Percentiles rank a stretch among this genome's conserved stretches.
These are phyloP conservation scores for Albizia julibrissin DNA, from an alignment of 306 rosid genomes.

Conservation along the genomic window DNA sequence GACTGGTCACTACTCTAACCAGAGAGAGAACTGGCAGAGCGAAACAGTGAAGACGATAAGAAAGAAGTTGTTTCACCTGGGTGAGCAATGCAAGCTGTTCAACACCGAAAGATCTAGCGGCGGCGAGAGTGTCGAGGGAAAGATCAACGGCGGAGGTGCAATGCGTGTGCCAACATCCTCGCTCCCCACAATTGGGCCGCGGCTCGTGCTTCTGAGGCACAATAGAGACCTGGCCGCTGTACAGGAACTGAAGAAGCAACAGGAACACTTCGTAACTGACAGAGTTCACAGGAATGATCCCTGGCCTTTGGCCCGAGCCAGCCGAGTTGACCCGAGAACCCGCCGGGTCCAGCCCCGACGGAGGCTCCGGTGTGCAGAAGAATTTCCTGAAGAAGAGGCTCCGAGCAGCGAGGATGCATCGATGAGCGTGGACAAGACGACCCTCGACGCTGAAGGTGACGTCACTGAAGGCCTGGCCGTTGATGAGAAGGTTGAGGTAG, in stretches of 20 bases:
- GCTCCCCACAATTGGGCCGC: slow-evolving; percentile 81
- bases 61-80: slow-evolving; percentile 54
- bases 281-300: slow-evolving; percentile 86
- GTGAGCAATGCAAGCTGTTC: slow-evolving; percentile 98
- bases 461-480: slow-evolving; percentile 99
- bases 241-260: slow-evolving; percentile 65
- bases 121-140: slow-evolving; percentile 91
- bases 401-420: slow-evolving; percentile 90
- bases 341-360: slow-evolving; percentile 52
- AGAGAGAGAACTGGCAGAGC: slow-evolving; percentile 3
- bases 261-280: slow-evolving; percentile 84
- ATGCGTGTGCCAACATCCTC: slow-evolving; percentile 99
- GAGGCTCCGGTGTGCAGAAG: slow-evolving; percentile 87
- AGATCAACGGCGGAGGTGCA: slow-evolving; percentile 99
- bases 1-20: slow-evolving; percentile 47
- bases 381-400: slow-evolving; percentile 92
- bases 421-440: slow-evolving; percentile 86
- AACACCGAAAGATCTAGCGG: slow-evolving; percentile 93
- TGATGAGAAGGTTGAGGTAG: slow-evolving; percentile 87
- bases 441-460: slow-evolving; percentile 99
- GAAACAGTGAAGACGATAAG: not conserved
- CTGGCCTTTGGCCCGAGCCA: slow-evolving; percentile 36
- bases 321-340: slow-evolving; percentile 41
- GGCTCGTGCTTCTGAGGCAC: slow-evolving; percentile 83
- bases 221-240: slow-evolving; percentile 76